Base-by-base conservation (phyloP, 73 alveolate genomes). In the Symbiodinium pilosum region DNA sequence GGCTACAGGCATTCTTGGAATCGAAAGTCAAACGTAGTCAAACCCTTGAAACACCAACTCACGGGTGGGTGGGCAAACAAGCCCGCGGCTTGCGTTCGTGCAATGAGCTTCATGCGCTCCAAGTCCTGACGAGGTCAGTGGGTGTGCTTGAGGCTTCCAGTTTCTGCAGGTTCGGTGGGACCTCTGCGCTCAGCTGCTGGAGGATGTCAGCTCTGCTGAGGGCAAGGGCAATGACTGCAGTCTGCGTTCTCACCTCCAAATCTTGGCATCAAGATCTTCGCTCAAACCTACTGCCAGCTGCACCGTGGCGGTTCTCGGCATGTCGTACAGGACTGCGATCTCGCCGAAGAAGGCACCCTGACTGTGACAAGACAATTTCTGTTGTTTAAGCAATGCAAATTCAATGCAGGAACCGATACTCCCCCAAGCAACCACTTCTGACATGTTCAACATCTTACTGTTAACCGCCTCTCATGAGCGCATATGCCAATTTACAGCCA, bases 51-150 rank as follows among this genome's bases (percentile, higher is more conserved):
- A n/a, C n/a, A n/a, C n/a, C n/a, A n/a, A n/a, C n/a, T n/a, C n/a
- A n/a, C n/a, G n/a, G n/a, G n/a, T n/a, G n/a, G n/a, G n/a, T n/a
- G n/a, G n/a, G n/a, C 59, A 47, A 14, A 47, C 59, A 47, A 64
- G 52, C 43, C 28, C 39, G 64, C 52, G 18, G 94, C 95, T 86
- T 88, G 95, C 34, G 95, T 88, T n/a, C 95, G 43, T 54, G 95
- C 95, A 54, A 88, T 88, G 86, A 88, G 95, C 95, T 88, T 88
- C 95, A 88, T 88, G 86, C 73, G 95, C 95, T 88, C 95, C 39
- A 88, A 24, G 52, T 88, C 95, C 95, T 88, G 47, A 34, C 73
- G 43, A 36, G 12, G 43, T 14, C 30, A 24, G 14, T 1, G 43
- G 20, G 2, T 18, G 20, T n/a, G 83, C 0, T 30, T 11, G 83